Evolutionary conservation across 2,329 filamentous ascomycete genomes (phyloP).

Genomic region (Macrophomina tecta): DNA sequence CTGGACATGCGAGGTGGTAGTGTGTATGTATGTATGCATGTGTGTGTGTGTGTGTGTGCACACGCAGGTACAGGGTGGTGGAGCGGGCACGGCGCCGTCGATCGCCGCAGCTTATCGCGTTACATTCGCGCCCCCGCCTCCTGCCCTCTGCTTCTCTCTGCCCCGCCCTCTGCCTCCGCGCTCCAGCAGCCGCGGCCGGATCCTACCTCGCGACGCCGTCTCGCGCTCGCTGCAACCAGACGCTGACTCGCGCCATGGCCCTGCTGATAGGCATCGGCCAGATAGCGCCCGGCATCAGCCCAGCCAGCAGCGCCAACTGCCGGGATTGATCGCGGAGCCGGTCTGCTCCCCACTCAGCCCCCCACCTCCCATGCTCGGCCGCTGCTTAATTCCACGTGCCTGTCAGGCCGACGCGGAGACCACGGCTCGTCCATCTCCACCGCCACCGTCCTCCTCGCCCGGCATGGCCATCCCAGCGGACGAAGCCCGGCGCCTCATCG

Average conservation of each 20-base stretch:
- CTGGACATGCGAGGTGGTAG: background rate
- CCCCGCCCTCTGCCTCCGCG: background rate
- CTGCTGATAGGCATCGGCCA: background rate
- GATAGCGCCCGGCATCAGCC: background rate
- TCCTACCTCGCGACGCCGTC: background rate
- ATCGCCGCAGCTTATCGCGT: background rate
- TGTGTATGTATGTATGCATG: background rate
- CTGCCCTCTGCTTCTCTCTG: background rate
- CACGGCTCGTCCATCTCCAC: background rate
- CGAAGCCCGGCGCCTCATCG: conserved; percentile 14
- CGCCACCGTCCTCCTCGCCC: background rate
- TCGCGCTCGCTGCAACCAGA: background rate
- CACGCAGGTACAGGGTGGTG: background rate
- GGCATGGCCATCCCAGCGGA: conserved; percentile 4
- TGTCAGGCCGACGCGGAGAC: background rate
- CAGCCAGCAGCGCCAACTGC: background rate
- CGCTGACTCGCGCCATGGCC: background rate
- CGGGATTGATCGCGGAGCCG: background rate
- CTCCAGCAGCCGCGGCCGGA: background rate
- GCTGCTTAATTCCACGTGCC: background rate
- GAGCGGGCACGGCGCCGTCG: background rate
- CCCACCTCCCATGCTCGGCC: background rate
- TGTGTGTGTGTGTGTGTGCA: too few species aligned
- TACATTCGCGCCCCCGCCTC: background rate
- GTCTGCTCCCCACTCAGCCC: background rate